Conservation (phyloP, 2,329 filamentous ascomycete genomes). For the Fusarium guadeloupense region DNA sequence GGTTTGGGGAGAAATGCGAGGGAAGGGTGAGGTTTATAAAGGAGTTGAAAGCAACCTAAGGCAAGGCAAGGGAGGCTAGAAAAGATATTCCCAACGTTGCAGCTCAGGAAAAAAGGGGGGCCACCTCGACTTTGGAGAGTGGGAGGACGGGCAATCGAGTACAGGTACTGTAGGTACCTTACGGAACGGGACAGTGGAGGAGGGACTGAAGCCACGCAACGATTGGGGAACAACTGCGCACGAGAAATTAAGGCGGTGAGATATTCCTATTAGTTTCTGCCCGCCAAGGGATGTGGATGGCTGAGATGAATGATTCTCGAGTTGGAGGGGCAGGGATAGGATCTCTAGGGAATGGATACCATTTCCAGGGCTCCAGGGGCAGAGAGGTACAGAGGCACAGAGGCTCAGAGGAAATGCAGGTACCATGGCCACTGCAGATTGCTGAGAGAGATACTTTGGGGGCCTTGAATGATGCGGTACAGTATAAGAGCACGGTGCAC, state of each 20-base stretch:
- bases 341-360: conserved; percentile 24
- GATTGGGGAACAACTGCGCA: conserved; percentile 27
- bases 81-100: conserved; percentile 40
- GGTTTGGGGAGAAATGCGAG: conserved; percentile 10
- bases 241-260: conserved; percentile 45
- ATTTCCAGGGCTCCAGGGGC: conserved; percentile 10
- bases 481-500: conserved; percentile 26
- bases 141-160: conserved; percentile 1
- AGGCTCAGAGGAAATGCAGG: too few species aligned
- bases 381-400: conserved; percentile 13
- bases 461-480: conserved; percentile 9
- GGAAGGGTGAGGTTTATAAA: conserved; percentile 36
- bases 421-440: conserved; percentile 24
- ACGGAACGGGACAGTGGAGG: conserved; percentile 14
- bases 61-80: conserved; percentile 32
- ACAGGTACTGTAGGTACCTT: too few species aligned
- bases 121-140: conserved; percentile 6
- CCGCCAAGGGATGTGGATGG: conserved; percentile 31
- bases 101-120: conserved; percentile 34
- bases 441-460: conserved; percentile 20
- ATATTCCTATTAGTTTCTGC: conserved; percentile 35
- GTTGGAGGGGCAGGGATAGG: conserved; percentile 27
- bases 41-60: conserved; percentile 22
- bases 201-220: conserved; percentile 38
- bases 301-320: conserved; percentile 28